Evolutionary conservation across 2,329 filamentous ascomycete species (phyloP).

Genomic region (Didymella pinodella): DNA sequence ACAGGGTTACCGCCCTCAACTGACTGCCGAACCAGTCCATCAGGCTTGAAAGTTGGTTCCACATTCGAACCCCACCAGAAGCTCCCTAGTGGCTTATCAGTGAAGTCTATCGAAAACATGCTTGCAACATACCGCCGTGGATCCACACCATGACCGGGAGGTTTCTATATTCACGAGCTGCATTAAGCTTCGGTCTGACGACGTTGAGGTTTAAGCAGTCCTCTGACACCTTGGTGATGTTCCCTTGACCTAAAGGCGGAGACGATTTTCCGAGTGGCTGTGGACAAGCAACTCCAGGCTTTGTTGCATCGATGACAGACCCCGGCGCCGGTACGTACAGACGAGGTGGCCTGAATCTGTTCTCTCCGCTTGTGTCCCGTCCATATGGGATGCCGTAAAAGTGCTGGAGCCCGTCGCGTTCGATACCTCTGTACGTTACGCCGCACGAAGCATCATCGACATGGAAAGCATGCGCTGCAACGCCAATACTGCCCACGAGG

Average conservation of each 20-base stretch:
- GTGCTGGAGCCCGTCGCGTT: constrained; percentile 56
- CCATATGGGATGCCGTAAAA: constrained; percentile 60
- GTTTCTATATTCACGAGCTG: constrained; percentile 40
- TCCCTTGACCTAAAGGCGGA: constrained; percentile 41
- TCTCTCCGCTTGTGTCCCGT: constrained; percentile 55
- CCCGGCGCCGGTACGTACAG: constrained; percentile 45
- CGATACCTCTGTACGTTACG: constrained; percentile 56
- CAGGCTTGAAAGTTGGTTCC: constrained; percentile 52
- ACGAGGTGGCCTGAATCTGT: constrained; percentile 58
- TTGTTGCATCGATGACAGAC: constrained; percentile 50
- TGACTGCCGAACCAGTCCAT: constrained; percentile 58
- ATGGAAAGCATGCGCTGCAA: constrained; percentile 15
- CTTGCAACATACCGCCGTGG: constrained; percentile 53
- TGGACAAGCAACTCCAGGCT: constrained; percentile 57
- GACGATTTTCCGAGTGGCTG: constrained; percentile 48
- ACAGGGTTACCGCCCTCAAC: constrained; percentile 53
- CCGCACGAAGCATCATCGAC: constrained; percentile 20
- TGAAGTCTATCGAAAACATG: background rate
- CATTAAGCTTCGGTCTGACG: constrained; percentile 57
- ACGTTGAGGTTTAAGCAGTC: constrained; percentile 70
- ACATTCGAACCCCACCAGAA: constrained; percentile 43
- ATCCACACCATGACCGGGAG: constrained; percentile 69
- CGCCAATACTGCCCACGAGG: constrained; percentile 18
- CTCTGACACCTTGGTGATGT: constrained; percentile 55
- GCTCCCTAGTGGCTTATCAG: constrained; percentile 22